Evolutionary conservation across 1,284 basidiomycete genomes (phyloP).

Genomic region (Ceratobasidium sp.): DNA sequence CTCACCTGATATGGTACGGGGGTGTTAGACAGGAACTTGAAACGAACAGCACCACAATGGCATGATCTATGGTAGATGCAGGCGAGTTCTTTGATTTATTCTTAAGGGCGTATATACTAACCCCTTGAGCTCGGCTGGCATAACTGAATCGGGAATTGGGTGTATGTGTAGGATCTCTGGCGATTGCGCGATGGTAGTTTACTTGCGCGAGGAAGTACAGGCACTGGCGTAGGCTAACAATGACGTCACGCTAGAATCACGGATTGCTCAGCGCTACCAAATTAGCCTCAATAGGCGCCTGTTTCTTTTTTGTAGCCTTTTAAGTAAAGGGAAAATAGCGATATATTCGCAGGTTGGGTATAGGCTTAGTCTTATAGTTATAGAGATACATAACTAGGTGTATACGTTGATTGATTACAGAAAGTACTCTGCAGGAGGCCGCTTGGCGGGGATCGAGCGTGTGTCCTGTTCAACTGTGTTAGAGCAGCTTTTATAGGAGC

Average conservation of each 20-base stretch:
- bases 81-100: background rate
- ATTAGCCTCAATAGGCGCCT: background rate
- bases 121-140: slow-evolving; percentile 39
- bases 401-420: background rate
- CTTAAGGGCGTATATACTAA: background rate
- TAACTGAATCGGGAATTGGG: background rate
- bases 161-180: background rate
- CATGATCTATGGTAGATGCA: slow-evolving; percentile 14
- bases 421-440: slow-evolving; percentile 89
- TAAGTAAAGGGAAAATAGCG: background rate
- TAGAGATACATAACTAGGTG: background rate
- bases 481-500: slow-evolving; percentile 50
- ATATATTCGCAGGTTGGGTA: slow-evolving; percentile 16
- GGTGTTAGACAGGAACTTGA: slow-evolving; percentile 37
- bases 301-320: background rate
- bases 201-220: no score
- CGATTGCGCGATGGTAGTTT: background rate
- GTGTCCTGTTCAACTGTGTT: slow-evolving; percentile 71
- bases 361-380: slow-evolving; percentile 15
- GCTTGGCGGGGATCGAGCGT: slow-evolving; percentile 88
- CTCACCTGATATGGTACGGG: slow-evolving; percentile 40
- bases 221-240: background rate
- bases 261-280: background rate
- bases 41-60: slow-evolving; percentile 39
- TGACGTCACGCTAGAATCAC: slow-evolving; percentile 6